Base-by-base conservation (phyloP, 2,329 filamentous ascomycete species). In the Elsinoe necatrix region DNA sequence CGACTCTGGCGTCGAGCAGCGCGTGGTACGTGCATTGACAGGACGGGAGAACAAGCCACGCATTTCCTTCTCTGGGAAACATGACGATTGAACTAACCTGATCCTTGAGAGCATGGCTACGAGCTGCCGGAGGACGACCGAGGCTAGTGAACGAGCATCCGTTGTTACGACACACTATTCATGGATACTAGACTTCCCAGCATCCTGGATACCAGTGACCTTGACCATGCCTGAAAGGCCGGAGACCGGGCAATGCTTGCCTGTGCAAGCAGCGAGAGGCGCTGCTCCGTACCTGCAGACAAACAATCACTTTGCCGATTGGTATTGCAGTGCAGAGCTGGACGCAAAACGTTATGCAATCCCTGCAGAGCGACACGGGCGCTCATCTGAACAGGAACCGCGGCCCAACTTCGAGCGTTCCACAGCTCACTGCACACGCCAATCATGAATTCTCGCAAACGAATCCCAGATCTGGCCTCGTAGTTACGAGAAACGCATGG, bases 11-110 rank as follows among this genome's bases (percentile, higher is more conserved):
- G 48, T 45, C 29, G n/a, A 37, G 16, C 31, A 34, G 48, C 29
- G 25, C 48, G 34, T 52, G 48, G 48, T 52, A 39, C 48, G 48
- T 52, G 48, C 48, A 21, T 29, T 52, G 48, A 52, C 48, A 52
- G 48, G 29, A 29, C 48, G 48, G 48, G 16, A 52, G 48, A 25
- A 9, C 9, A 39, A 52, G 48, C 48, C 48, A 52, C 29, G 48
- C 48, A 52, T 52, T 52, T 52, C 29, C 48, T 52, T 6, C 20
- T 52, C 48, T 52, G 29, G 48, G 48, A 52, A 25, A 23, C 48
- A 52, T 52, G 48, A 52, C 48, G 48, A 52, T 52, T 31, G 34
- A 39, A 37, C 31, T 25, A 25, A 45, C 2, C 25, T 45, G 23
- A 3, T 25, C 20, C 41, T 25, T 43, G 20, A 20, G 6, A 25